Base-by-base conservation (phyloP, 176 grass and related monocot genomes). In the Paspalum vaginatum region DNA sequence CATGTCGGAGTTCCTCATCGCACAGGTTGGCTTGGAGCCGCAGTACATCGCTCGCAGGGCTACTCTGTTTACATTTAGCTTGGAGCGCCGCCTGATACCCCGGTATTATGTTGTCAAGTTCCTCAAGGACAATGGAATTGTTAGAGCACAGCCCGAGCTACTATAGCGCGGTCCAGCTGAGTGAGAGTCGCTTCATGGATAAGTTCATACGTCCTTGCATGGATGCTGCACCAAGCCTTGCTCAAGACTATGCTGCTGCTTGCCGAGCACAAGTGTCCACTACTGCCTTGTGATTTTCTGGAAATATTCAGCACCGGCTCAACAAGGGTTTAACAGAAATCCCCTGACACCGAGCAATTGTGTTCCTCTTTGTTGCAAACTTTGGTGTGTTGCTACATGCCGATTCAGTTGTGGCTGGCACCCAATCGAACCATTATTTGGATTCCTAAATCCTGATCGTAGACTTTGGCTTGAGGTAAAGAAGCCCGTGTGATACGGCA, bases 11-110 rank as follows among this genome's bases (percentile, higher is more conserved):
- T 91, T 85, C 59, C 41, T 91, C 11, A 72, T 69, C 7, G 74
- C 56, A 2, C 71, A 88, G 79, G 73, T 73, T 8, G 81, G 77
- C 2, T 61, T 74, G 41, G 84, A 79, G 11, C 55, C 66, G 1
- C 65, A 66, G 5, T 72, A 77, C 44, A 47, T 91, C 20, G 85
- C 85, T 39, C n/a, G 25, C 43, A 55, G 47, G 42, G 85, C 85
- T 2, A 54, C 74, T 5, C 15, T 91, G 24, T 55, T 91, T 57
- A 69, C 72, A 13, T 85, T 72, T 17, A 91, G 81, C 45, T 9
- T 88, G 66, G 86, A 88, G 72, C 54, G 51, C 56, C 81, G 86
- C 7, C 71, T 91, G 55, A 78, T 68, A 25, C 89, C 86, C 13
- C 70, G 89, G 17, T 15, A 79, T 71, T 43, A 67, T 3, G 82